Percentiles rank a stretch among this genome's conserved stretches.
Evolutionary conservation across 2,329 filamentous ascomycete genomes (phyloP).

Genomic region (Talaromyces marneffei): DNA sequence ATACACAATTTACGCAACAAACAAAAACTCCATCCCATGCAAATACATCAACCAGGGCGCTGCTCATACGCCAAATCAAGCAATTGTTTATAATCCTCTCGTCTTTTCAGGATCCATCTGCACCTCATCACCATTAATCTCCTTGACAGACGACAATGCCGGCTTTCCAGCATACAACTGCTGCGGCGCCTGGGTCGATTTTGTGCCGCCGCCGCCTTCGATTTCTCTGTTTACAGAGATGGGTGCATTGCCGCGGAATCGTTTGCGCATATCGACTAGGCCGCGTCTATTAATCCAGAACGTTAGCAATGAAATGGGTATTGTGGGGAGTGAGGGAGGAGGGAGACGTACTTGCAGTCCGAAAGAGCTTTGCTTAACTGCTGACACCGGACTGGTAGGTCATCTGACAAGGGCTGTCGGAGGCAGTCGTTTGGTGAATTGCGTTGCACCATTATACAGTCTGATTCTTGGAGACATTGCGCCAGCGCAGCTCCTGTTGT

Average conservation of each 20-base stretch:
- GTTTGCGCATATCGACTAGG: constrained; percentile 97
- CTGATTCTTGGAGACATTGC: constrained; percentile 89
- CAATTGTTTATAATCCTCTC: constrained; percentile 24
- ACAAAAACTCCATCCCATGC: constrained; percentile 15
- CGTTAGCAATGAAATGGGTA: background rate
- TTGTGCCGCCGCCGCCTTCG: constrained; percentile 44
- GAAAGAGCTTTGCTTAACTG: constrained; percentile 89
- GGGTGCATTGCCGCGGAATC: constrained; percentile 90
- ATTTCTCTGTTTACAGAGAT: constrained; percentile 62
- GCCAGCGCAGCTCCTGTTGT: constrained; percentile 77
- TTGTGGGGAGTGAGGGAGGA: background rate
- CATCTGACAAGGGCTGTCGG: constrained; percentile 70
- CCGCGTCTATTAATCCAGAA: constrained; percentile 52
- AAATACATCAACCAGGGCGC: background rate
- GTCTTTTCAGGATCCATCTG: constrained; percentile 46
- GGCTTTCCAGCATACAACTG: constrained; percentile 75
- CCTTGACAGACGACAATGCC: constrained; percentile 61
- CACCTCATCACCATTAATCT: constrained; percentile 62
- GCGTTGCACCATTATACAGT: constrained; percentile 91
- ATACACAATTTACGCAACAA: background rate
- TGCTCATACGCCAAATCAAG: background rate
- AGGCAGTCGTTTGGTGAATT: constrained; percentile 85
- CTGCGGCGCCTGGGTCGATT: constrained; percentile 57
- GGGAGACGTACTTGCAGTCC: constrained; percentile 66
- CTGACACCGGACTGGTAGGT: constrained; percentile 80